Evolutionary conservation across 192 early-diverging fungal species (phyloP).

Genomic region (Coemansia sp.): DNA sequence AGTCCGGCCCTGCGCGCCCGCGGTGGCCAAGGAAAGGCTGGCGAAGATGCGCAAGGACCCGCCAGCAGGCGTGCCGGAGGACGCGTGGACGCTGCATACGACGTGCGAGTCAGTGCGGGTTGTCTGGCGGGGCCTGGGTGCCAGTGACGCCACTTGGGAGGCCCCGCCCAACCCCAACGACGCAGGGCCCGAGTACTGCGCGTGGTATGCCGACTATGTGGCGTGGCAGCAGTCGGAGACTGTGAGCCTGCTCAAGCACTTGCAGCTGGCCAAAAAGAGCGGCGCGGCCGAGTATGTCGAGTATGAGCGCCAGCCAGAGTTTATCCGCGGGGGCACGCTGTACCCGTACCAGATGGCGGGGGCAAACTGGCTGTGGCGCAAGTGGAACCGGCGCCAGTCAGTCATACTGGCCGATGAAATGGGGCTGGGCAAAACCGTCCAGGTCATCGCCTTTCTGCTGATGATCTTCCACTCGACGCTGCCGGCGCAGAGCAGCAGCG

Average conservation of each 20-base stretch:
- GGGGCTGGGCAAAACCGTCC: slow-evolving; percentile 96
- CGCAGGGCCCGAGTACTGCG: slow-evolving; percentile 17
- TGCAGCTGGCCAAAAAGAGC: background rate
- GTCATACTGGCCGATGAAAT: slow-evolving; percentile 96
- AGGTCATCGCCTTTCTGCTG: slow-evolving; percentile 87
- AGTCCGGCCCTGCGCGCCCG: background rate
- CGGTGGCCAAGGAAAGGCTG: background rate
- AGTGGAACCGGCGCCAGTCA: slow-evolving; percentile 85
- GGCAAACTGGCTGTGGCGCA: slow-evolving; percentile 88
- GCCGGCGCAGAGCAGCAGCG: slow-evolving; percentile 5
- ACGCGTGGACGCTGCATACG: slow-evolving; percentile 15
- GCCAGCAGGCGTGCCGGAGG: background rate
- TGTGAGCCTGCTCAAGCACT: slow-evolving; percentile 28
- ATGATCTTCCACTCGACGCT: slow-evolving; percentile 67
- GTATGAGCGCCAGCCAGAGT: slow-evolving; percentile 76
- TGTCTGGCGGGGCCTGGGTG: slow-evolving; percentile 26
- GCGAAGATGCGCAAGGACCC: background rate
- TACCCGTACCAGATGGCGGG: slow-evolving; percentile 93
- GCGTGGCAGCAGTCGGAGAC: slow-evolving; percentile 23
- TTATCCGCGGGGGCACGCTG: slow-evolving; percentile 77
- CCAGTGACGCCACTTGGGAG: slow-evolving; percentile 41
- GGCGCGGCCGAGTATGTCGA: background rate
- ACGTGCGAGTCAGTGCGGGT: slow-evolving; percentile 22
- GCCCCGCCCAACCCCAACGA: slow-evolving; percentile 28
- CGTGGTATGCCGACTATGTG: slow-evolving; percentile 20